Evolutionary conservation across 208 protist species (phyloP).

Genomic region (Trypanosoma rangeli): DNA sequence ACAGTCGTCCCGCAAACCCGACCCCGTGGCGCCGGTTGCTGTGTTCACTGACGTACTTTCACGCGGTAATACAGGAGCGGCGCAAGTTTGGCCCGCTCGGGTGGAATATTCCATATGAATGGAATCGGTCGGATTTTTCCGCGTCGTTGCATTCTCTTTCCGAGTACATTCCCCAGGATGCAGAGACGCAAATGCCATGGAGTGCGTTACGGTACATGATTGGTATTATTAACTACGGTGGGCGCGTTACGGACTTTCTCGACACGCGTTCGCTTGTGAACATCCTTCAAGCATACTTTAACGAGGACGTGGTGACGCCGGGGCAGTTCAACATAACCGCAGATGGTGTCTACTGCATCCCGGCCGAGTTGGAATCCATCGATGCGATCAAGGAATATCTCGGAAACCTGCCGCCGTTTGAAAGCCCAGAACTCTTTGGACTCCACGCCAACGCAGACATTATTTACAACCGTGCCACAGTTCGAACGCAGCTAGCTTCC

Average conservation of each 20-base stretch:
- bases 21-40: conserved; percentile 92
- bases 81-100: conserved; percentile 94
- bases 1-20: conserved; percentile 79
- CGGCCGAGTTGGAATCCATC: conserved; percentile 67
- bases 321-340: conserved; percentile 76
- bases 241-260: conserved; percentile 93
- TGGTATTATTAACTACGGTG: conserved; percentile 96
- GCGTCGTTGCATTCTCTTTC: conserved; percentile 84
- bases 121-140: conserved; percentile 92
- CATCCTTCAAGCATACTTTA: conserved; percentile 79
- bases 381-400: conserved; percentile 71
- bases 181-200: conserved; percentile 58
- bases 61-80: conserved; percentile 93
- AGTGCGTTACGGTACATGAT: conserved; percentile 90
- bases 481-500: conserved; percentile 78
- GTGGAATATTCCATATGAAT: conserved; percentile 97
- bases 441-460: conserved; percentile 96
- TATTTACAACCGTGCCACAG: conserved; percentile 90
- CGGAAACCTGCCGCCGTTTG: conserved; percentile 87
- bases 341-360: conserved; percentile 88
- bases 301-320: conserved; percentile 53
- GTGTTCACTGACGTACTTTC: conserved; percentile 95
- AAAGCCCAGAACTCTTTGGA: conserved; percentile 94
- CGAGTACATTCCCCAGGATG: conserved; percentile 65
- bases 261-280: conserved; percentile 83